Percentiles rank a stretch among this genome's conserved stretches.
phyloP scores from a whole-genome alignment of 2,329 filamentous ascomycete species.

The Xylariaceae sp. region DNA sequence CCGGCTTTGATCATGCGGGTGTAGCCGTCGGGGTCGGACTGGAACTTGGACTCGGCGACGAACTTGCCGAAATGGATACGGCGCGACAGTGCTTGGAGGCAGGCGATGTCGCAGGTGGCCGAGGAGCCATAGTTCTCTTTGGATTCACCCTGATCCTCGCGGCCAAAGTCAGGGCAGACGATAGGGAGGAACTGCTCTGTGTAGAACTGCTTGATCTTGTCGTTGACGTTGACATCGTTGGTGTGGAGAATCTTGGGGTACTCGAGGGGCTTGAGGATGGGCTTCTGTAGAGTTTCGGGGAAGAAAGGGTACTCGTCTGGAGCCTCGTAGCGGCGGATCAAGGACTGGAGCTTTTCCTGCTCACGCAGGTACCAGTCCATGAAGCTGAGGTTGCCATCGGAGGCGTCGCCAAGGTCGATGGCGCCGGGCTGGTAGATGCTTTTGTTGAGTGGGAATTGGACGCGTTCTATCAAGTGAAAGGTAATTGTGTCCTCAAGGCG shows the following conservation, averaged over 20 bases:
- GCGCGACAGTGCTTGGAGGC: conserved; percentile 83
- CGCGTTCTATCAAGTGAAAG: conserved; percentile 93
- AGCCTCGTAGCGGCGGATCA: conserved; percentile 90
- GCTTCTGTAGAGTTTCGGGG: conserved; percentile 71
- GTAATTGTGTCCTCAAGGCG: conserved; percentile 97
- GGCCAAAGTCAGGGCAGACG: conserved; percentile 75
- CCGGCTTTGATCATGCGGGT: conserved; percentile 76
- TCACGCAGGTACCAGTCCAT: conserved; percentile 92
- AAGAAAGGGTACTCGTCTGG: conserved; percentile 99
- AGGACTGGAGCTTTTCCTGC: conserved; percentile 86
- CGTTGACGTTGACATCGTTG: conserved; percentile 89
- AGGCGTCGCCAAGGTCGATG: conserved; percentile 63
- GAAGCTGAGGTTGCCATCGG: conserved; percentile 60
- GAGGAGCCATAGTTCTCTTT: conserved; percentile 95
- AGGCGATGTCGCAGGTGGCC: conserved; percentile 86
- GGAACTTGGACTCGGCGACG: conserved; percentile 94
- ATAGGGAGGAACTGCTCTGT: conserved; percentile 77
- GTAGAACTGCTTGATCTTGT: conserved; percentile 82
- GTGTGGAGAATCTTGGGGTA: conserved; percentile 86
- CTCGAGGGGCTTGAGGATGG: conserved; percentile 81
- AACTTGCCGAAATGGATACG: conserved; percentile 98
- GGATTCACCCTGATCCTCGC: conserved; percentile 75
- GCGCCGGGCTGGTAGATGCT: conserved; percentile 82
- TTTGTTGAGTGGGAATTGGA: conserved; percentile 91
- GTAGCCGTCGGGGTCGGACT: conserved; percentile 75